A percentile compares a stretch with the other conserved stretches of the same genome.
phyloP scores from a whole-genome alignment of 2,329 filamentous ascomycete genomes.

The Talaromyces funiculosus region DNA sequence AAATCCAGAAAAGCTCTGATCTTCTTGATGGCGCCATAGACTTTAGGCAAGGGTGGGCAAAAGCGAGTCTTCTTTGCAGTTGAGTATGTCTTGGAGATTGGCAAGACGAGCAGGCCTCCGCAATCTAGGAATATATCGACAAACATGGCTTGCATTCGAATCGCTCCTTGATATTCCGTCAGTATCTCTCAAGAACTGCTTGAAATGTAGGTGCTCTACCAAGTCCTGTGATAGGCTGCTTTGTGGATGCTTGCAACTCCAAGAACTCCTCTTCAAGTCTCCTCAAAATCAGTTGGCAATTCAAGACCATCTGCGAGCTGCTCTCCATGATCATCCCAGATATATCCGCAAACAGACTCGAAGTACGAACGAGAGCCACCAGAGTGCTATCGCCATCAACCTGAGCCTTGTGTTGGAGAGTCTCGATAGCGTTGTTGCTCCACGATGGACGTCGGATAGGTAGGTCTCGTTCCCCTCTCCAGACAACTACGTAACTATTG shows the following conservation, averaged over 20 bases:
- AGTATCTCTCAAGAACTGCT: not conserved
- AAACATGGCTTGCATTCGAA: constrained; percentile 11
- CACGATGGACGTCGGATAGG: not conserved
- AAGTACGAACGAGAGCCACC: constrained; percentile 3
- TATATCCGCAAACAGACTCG: constrained; percentile 8
- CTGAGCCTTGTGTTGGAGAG: constrained; percentile 4
- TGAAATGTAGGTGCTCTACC: not conserved
- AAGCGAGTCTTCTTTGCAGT: not conserved
- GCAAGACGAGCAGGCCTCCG: constrained; percentile 7
- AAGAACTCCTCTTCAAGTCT: constrained; percentile 5
- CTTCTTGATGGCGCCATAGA: not conserved
- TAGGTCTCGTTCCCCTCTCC: not conserved
- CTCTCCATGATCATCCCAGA: not conserved
- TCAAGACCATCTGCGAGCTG: not conserved
- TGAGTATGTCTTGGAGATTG: constrained; percentile 4
- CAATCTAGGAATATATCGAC: constrained; percentile 11
- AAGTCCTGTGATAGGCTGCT: not conserved
- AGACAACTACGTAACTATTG: not conserved
- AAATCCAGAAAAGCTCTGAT: constrained; percentile 8
- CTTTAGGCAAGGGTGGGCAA: not conserved
- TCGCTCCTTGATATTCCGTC: not conserved
- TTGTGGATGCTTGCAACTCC: constrained; percentile 2
- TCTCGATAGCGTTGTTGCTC: not conserved
- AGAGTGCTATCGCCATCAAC: constrained; percentile 9
- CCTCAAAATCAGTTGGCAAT: constrained; percentile 1